These are phyloP conservation scores for Calonectria montana DNA, from an alignment of 2,329 filamentous ascomycete genomes.

Conservation along the genomic window DNA sequence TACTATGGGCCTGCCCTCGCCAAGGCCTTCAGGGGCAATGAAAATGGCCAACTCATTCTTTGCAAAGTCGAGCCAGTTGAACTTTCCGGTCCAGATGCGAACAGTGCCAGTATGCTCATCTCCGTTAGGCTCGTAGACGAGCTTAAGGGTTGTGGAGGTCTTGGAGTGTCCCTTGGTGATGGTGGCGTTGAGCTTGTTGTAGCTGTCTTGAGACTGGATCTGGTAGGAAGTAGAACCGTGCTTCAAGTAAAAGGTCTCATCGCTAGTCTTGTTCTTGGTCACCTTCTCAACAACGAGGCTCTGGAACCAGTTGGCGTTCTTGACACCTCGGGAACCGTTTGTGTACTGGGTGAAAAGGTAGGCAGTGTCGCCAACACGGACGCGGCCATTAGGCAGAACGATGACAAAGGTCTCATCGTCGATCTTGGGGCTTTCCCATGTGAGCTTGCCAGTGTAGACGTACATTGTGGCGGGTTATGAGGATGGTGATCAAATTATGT, in stretches of 20 bases:
- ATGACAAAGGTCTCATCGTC: constrained; percentile 32
- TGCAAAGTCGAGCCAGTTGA: constrained; percentile 27
- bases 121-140: constrained; percentile 26
- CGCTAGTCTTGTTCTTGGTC: background rate
- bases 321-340: background rate
- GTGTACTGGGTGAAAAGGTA: constrained; percentile 40
- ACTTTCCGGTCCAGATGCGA: constrained; percentile 36
- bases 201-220: constrained; percentile 24
- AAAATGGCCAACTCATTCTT: constrained; percentile 32
- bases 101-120: constrained; percentile 6
- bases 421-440: constrained; percentile 29
- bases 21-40: constrained; percentile 34
- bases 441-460: constrained; percentile 35
- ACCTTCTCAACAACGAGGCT: constrained; percentile 20
- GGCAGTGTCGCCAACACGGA: constrained; percentile 32
- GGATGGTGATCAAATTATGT: background rate
- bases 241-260: constrained; percentile 24
- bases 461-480: constrained; percentile 23
- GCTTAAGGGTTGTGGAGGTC: background rate
- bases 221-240: constrained; percentile 20
- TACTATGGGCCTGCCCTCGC: constrained; percentile 30
- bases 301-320: constrained; percentile 33
- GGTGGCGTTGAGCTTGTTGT: constrained; percentile 23
- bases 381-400: constrained; percentile 30
- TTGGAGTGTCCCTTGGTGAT: constrained; percentile 26